These are phyloP conservation scores for Solanum bulbocastanum DNA, from an alignment of 257 asterid species.

Conservation along the genomic window DNA sequence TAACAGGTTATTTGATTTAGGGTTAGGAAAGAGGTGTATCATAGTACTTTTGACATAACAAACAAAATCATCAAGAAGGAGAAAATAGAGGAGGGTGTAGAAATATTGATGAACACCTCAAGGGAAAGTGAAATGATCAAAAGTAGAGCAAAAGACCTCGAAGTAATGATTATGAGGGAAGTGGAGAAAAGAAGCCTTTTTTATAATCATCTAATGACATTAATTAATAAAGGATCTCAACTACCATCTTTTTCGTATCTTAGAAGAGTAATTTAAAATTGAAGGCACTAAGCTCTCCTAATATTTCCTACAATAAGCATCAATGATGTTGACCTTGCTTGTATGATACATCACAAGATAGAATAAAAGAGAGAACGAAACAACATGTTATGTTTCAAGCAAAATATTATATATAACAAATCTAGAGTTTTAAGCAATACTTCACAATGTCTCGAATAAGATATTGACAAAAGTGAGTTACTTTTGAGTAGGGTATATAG, in stretches of 20 bases:
- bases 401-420: background rate
- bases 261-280: background rate
- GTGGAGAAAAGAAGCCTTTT: slow-evolving; percentile 7
- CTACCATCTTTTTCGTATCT: background rate
- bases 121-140: slow-evolving; percentile 2
- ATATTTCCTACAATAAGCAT: background rate
- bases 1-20: background rate
- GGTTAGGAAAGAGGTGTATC: slow-evolving; percentile 11
- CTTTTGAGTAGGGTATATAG: no score
- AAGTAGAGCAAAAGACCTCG: background rate
- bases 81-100: background rate
- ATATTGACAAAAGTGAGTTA: no score
- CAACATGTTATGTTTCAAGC: background rate
- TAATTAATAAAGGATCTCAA: slow-evolving; percentile 9
- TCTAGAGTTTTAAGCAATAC: background rate
- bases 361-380: no score
- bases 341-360: background rate
- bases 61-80: background rate
- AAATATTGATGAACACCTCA: background rate
- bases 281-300: background rate
- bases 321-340: background rate
- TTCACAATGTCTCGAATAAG: background rate
- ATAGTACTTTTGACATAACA: background rate
- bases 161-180: background rate
- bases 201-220: background rate